These are phyloP conservation scores for Kluyveromyces marxianus DNA, from an alignment of 1,139 yeast species.

Conservation along the genomic window DNA sequence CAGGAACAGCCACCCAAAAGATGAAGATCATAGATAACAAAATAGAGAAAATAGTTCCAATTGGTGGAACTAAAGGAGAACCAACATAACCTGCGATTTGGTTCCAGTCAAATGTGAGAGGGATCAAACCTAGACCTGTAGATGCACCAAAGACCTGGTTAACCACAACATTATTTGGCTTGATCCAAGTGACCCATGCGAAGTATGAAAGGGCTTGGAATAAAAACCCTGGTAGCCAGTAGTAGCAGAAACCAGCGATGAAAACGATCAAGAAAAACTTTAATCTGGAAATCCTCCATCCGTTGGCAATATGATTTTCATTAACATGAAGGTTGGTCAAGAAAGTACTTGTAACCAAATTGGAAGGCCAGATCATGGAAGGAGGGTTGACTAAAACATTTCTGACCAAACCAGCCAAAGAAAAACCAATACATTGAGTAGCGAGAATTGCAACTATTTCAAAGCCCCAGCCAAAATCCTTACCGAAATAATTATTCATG, in stretches of 20 bases:
- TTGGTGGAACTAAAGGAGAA: conserved; percentile 64
- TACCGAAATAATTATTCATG: conserved; percentile 41
- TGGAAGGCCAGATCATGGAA: conserved; percentile 60
- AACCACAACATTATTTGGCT: conserved; percentile 45
- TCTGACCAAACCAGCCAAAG: conserved; percentile 54
- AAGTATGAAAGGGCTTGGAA: conserved; percentile 44
- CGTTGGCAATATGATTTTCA: conserved; percentile 44
- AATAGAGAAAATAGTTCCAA: conserved; percentile 47
- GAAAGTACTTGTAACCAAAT: conserved; percentile 42
- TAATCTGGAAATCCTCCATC: conserved; percentile 48
- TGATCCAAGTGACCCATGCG: conserved; percentile 50
- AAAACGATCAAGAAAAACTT: conserved; percentile 38
- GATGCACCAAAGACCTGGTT: conserved; percentile 56
- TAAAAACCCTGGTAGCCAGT: conserved; percentile 49
- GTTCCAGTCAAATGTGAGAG: conserved; percentile 54
- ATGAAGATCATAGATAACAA: conserved; percentile 39
- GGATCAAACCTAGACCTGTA: conserved; percentile 57
- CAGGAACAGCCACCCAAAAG: conserved; percentile 40
- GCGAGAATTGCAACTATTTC: conserved; percentile 44
- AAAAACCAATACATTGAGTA: conserved; percentile 58
- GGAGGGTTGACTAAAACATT: conserved; percentile 55
- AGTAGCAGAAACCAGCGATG: conserved; percentile 38
- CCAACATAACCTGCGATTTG: conserved; percentile 50
- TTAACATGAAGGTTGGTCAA: conserved; percentile 56
- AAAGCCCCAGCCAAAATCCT: conserved; percentile 45